Conservation (phyloP, 2,329 filamentous ascomycete species). For the Teratosphaeria pseudoeucalypti region DNA sequence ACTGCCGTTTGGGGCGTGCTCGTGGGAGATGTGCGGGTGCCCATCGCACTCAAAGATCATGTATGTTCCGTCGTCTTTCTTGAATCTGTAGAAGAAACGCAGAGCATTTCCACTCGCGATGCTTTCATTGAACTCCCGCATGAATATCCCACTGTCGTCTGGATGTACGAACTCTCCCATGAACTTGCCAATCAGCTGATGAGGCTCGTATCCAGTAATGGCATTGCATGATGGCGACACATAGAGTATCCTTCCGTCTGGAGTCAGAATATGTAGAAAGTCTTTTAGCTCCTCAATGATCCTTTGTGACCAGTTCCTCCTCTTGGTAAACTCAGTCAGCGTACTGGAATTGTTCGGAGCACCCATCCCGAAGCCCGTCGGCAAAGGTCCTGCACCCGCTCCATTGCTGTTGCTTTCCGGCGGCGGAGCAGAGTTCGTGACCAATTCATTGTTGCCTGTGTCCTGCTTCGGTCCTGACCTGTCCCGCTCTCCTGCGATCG, state of each 20-base stretch:
- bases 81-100: conserved; percentile 78
- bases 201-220: conserved; percentile 64
- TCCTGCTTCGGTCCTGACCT: neutral
- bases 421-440: conserved; percentile 9
- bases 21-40: conserved; percentile 73
- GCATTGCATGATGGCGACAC: conserved; percentile 67
- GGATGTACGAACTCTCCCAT: conserved; percentile 76
- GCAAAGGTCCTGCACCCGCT: conserved; percentile 45
- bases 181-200: conserved; percentile 63
- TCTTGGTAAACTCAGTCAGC: conserved; percentile 55
- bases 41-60: conserved; percentile 84
- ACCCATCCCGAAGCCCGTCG: conserved; percentile 42
- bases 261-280: conserved; percentile 75
- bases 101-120: conserved; percentile 71
- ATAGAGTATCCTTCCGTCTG: conserved; percentile 74
- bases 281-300: conserved; percentile 85
- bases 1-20: conserved; percentile 23
- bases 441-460: neutral
- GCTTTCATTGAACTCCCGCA: conserved; percentile 79
- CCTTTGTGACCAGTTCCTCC: conserved; percentile 73
- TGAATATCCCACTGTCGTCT: conserved; percentile 73
- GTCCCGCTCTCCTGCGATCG: neutral
- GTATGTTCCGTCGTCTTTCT: conserved; percentile 62
- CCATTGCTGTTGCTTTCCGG: conserved; percentile 24
- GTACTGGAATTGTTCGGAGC: conserved; percentile 41